Evolutionary conservation across 2,329 filamentous ascomycete genomes (phyloP), one percentile per base, ranked within the genome.

Genomic region (Trichoderma atroviride): DNA sequence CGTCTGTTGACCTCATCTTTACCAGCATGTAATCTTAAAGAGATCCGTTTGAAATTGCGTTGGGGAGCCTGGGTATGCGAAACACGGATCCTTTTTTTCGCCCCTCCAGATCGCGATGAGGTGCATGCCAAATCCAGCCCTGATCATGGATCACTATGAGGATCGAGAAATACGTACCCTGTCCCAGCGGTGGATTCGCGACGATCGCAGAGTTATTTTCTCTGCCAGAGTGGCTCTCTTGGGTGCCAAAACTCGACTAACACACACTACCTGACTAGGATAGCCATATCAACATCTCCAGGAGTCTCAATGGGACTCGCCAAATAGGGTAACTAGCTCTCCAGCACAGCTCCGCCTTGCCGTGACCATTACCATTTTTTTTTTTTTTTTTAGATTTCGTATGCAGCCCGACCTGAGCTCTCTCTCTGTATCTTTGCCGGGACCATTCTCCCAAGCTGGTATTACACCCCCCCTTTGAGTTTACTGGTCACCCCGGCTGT

Each of bases 111-210:
- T 65, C 61, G 68, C 31, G 61, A 69, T 69, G 68, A 69, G 61
- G n/a, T 69, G 61, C 68, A 69, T 69, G 52, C 13, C 33, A 16
- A 27, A 43, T 33, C 50, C 55, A 40, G 61, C 66, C 57, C 59
- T 50, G 59, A 69, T 62, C 66, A 69, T 69, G 37, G 66, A 63
- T 62, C 58, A 62, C 58, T 62, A 69, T 62, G 66, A 62, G 66
- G 52, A 69, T 62, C 66, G 58, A 69, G 35, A 57, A 68, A 56
- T 47, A 62, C 58, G 50, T 63, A 63, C 50, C 52, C 57, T 56
- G 66, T 50, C 66, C 43, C 50, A 24, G n/a, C 50, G 24, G 59
- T 69, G 57, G 66, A 57, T 69, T 43, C 58, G 59, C 37, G 57
- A 62, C 58, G 66, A 62, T 62, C 66, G 14, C 37, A 24, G 58